These are phyloP conservation scores for Metschnikowia anglica DNA, from an alignment of 805 yeast species.

Conservation along the genomic window DNA sequence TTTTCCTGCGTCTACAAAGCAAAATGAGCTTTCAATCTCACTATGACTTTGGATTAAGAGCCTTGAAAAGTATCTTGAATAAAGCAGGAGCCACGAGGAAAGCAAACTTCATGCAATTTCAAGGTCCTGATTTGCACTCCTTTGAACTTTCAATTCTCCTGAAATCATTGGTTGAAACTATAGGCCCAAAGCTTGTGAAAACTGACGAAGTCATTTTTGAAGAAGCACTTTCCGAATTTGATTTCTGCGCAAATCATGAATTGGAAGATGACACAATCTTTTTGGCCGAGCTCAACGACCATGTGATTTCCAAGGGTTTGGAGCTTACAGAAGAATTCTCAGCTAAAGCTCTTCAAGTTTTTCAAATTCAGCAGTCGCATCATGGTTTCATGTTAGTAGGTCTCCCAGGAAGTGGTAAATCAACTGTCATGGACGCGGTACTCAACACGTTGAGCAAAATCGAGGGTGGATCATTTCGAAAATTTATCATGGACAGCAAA, in stretches of 20 bases:
- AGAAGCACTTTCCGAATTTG: constrained; percentile 4
- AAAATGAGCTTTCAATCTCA: constrained; percentile 58
- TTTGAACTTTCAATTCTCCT: constrained; percentile 9
- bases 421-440: constrained; percentile 51
- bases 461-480: constrained; percentile 33
- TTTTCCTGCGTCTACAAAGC: constrained; percentile 48
- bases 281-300: constrained; percentile 21
- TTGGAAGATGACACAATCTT: constrained; percentile 28
- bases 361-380: constrained; percentile 58
- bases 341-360: constrained; percentile 58
- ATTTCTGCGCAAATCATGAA: constrained; percentile 20
- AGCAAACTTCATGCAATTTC: not conserved
- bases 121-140: constrained; percentile 1
- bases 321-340: constrained; percentile 44
- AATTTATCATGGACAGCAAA: constrained; percentile 68
- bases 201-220: constrained; percentile 47
- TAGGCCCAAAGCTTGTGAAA: constrained; percentile 64
- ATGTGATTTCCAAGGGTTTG: constrained; percentile 34
- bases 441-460: constrained; percentile 41
- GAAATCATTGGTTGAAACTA: constrained; percentile 54
- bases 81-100: constrained; percentile 46
- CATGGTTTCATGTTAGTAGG: constrained; percentile 87
- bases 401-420: constrained; percentile 70
- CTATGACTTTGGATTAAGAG: constrained; percentile 88
- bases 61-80: constrained; percentile 65